phyloP scores from a whole-genome alignment of 768 basidiomycete genomes.

The Lactifluus hygrophoroides region DNA sequence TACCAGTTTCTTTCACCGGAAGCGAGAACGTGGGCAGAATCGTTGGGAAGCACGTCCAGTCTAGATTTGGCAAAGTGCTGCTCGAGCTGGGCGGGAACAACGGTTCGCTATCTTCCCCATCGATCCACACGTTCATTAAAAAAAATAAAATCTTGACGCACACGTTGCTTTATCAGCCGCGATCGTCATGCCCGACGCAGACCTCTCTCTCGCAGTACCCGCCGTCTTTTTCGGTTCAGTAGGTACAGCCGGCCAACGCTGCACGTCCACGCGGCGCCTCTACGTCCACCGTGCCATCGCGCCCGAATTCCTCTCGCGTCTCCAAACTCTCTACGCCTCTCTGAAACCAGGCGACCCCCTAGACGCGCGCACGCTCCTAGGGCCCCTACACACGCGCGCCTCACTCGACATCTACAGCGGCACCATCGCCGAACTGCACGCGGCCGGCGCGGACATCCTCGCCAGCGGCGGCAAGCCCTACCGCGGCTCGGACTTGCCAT shows the following conservation, averaged over 20 bases:
- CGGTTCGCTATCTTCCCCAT: conserved; percentile 43
- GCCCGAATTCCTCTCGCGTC: conserved; percentile 60
- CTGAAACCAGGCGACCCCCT: conserved; percentile 84
- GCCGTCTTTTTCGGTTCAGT: conserved; percentile 92
- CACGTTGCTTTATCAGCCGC: conserved; percentile 45
- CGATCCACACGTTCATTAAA: background rate
- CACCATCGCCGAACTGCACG: conserved; percentile 53
- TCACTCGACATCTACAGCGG: conserved; percentile 59
- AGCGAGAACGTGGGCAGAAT: conserved; percentile 80
- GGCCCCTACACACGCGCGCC: conserved; percentile 70
- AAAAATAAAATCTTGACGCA: background rate
- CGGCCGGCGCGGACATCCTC: conserved; percentile 67
- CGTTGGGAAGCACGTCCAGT: conserved; percentile 83
- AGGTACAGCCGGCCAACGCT: conserved; percentile 67
- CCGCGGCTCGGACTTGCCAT: conserved; percentile 22
- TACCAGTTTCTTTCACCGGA: conserved; percentile 87
- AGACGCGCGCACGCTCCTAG: conserved; percentile 60
- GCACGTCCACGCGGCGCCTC: conserved; percentile 87
- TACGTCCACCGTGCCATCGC: conserved; percentile 82
- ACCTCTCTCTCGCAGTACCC: conserved; percentile 81
- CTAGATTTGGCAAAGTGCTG: conserved; percentile 82
- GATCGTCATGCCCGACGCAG: conserved; percentile 90
- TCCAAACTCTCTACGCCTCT: conserved; percentile 64
- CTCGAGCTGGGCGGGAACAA: conserved; percentile 96
- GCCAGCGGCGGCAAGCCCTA: conserved; percentile 65